Percentiles rank a stretch among this genome's conserved stretches.
phyloP scores from a whole-genome alignment of 1,139 yeast genomes.

The Pichia sp. region DNA sequence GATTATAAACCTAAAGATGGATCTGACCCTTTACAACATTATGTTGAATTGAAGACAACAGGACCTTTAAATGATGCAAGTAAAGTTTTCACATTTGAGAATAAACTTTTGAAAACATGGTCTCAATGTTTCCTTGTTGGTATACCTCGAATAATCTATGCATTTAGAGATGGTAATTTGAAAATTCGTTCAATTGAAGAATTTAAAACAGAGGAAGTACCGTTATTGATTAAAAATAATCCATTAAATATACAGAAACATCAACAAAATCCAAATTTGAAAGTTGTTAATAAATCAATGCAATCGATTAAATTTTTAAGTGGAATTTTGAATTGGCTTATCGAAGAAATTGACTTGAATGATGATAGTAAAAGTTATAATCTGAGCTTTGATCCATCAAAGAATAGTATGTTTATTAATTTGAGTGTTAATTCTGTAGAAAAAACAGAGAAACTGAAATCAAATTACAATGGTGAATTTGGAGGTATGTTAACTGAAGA shows the following conservation, averaged over 20 bases:
- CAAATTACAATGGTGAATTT: constrained; percentile 26
- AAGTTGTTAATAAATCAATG: constrained; percentile 47
- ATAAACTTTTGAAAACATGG: constrained; percentile 74
- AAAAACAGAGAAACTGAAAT: constrained; percentile 20
- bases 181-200: constrained; percentile 62
- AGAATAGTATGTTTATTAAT: constrained; percentile 33
- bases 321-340: constrained; percentile 74
- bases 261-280: constrained; percentile 21
- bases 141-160: constrained; percentile 68
- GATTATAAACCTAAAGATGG: constrained; percentile 59
- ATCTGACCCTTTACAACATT: constrained; percentile 56
- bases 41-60: constrained; percentile 78
- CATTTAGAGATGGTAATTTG: constrained; percentile 73
- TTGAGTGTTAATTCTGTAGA: constrained; percentile 29
- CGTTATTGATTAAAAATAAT: constrained; percentile 46
- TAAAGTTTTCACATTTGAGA: constrained; percentile 58
- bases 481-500: constrained; percentile 41
- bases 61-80: constrained; percentile 45
- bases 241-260: constrained; percentile 27
- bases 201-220: constrained; percentile 71
- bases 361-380: constrained; percentile 43
- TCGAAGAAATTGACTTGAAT: constrained; percentile 46
- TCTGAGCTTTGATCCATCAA: constrained; percentile 34
- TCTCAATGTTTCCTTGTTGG: constrained; percentile 90
- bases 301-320: constrained; percentile 82